Base-by-base conservation (phyloP, 768 basidiomycete species). In the Rhizopogon salebrosus region DNA sequence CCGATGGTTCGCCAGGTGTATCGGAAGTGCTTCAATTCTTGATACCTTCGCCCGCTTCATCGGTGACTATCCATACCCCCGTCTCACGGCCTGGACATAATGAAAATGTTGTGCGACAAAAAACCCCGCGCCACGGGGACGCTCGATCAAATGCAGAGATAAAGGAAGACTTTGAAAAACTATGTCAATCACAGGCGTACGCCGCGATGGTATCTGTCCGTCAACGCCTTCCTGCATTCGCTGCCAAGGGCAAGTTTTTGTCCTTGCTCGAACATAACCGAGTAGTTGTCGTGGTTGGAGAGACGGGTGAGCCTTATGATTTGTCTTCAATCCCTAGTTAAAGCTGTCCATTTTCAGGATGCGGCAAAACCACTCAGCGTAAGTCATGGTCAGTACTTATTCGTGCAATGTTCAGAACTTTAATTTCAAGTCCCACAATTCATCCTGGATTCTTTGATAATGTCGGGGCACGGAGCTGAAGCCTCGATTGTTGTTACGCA, bases 351-450 rank as follows among this genome's bases (percentile, higher is more conserved):
- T 26, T 31, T 36, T 54, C 62, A 79, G 89, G 94, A 45, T 92
- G 87, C 48, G 94, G 94, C 24, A 98, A 98, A 69, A 94, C 92
- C 2, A 94, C 92, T 0, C 92, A 94, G 62, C 62, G 89, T 91
- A 60, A 54, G 77, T 56, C 20, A 46, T 29, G 3, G 27, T 24
- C 35, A 34, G 41, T 48, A 20, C 37, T 23, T 34, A 31, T 31
- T 54, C 29, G 36, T 42, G 39, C 41, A 27, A 51, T 8, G 43
- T 48, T 20, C 0, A 45, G 39, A 48, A 9, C 40, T 45, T 23
- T 54, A 38, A 56, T 20, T n/a, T 24, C 43, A 62, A 86, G 87
- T 95, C 6, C 94, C 95, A 13, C 91, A 95, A 58, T 95, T 92
- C 60, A 84, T 98, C 49, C 72, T 97, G 42, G 93, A 97, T 59